These are phyloP conservation scores for Bretschneidera sinensis DNA, from an alignment of 345 rosid species.

Conservation along the genomic window DNA sequence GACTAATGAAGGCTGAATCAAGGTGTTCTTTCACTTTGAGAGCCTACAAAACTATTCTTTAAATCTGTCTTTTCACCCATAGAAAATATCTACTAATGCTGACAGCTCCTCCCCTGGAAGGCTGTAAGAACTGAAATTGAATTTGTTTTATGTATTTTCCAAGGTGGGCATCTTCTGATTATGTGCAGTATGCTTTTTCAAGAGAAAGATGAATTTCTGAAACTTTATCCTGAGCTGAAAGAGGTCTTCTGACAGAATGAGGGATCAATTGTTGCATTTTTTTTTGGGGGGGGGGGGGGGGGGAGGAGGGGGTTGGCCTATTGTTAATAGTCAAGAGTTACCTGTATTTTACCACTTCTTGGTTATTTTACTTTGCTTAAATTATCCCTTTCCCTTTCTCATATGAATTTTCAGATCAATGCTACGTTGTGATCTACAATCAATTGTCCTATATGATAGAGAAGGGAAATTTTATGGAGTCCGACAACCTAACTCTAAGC, in stretches of 20 bases:
- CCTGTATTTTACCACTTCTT: not conserved
- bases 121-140: not conserved
- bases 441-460: slow-evolving; percentile 71
- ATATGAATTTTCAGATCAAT: slow-evolving; percentile 56
- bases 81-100: too few relatives aligned
- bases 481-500: slow-evolving; percentile 85
- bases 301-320: too few relatives aligned
- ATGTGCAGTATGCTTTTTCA: too few relatives aligned
- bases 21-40: too few relatives aligned
- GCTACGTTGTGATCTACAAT: slow-evolving; percentile 97
- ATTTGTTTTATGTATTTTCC: not conserved
- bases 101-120: not conserved
- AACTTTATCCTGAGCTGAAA: too few relatives aligned
- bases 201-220: too few relatives aligned
- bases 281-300: too few relatives aligned
- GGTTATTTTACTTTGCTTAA: not conserved
- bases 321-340: not conserved
- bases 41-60: too few relatives aligned
- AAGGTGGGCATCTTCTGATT: not conserved
- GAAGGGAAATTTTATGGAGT: slow-evolving; percentile 87
- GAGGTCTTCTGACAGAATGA: too few relatives aligned
- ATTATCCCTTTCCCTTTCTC: not conserved
- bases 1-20: too few relatives aligned
- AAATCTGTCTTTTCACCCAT: too few relatives aligned
- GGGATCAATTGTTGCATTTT: too few relatives aligned